These are phyloP conservation scores for Bruguiera gymnorhiza DNA, from an alignment of 345 rosid genomes.

Conservation along the genomic window DNA sequence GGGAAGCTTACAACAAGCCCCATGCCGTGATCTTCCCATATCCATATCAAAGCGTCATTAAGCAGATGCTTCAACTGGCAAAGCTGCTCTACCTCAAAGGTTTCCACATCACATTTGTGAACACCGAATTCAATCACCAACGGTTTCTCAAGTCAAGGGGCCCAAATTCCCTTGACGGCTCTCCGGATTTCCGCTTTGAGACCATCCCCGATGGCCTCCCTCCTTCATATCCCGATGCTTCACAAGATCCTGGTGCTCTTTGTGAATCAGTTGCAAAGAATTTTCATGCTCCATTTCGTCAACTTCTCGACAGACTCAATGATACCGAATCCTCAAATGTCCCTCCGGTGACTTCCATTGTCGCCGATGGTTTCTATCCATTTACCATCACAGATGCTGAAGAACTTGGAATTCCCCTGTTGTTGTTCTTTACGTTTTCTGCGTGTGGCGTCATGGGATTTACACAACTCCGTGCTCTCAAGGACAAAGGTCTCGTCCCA, in stretches of 20 bases:
- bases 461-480: background rate
- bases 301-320: background rate
- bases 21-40: background rate
- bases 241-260: too few species aligned
- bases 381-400: conserved; percentile 8
- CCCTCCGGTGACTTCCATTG: conserved; percentile 16
- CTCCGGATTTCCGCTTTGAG: background rate
- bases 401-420: conserved; percentile 12
- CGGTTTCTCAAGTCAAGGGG: conserved; percentile 9
- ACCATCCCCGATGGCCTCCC: conserved; percentile 4
- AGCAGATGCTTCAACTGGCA: background rate
- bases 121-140: background rate
- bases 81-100: background rate
- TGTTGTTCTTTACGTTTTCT: conserved; percentile 4
- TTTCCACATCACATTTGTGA: background rate
- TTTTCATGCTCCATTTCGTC: too few species aligned
- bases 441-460: conserved; percentile 15
- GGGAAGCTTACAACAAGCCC: background rate
- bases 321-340: background rate
- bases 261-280: too few species aligned
- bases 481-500: conserved; percentile 10
- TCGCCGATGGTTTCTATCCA: conserved; percentile 14
- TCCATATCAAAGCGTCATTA: conserved; percentile 1
- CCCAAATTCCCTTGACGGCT: background rate
- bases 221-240: background rate